Base-by-base conservation (phyloP, 805 yeast species). In the Candida nanaspora region DNA sequence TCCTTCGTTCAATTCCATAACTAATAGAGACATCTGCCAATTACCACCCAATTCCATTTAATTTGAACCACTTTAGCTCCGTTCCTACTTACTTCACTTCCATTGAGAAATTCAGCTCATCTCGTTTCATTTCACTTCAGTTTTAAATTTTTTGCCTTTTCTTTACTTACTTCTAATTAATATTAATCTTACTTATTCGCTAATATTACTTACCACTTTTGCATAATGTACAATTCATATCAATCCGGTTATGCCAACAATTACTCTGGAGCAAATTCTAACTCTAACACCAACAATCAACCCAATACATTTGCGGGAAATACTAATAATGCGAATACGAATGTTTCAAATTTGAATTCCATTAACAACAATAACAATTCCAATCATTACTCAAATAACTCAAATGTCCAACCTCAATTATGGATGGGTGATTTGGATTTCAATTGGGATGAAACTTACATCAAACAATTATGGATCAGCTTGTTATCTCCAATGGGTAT, bases 401-500 rank as follows among this genome's bases (percentile, higher is more conserved):
- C 30, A 14, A 34, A 34, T 21, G 22, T 52, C 43, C 48, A 55
- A 20, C 63, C 62, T 31, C 80, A 75, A 48, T 55, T 84, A 38
- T 84, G 89, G 83, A 89, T 88, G 95, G 97, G 96, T 19, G 96
- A 86, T 52, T 63, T 88, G 35, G 96, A 87, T 50, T 85, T 85
- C 9, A 68, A 74, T 57, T 85, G 95, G 88, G 86, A 83, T 45
- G 96, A 88, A 56, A 58, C 65, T 31, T 65, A 74, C 11, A 72
- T 89, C 40, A 69, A 69, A 37, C 74, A 75, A 43, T 73, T 88
- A 35, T 88, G 96, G 96, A 57, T 70, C 4, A 53, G 57, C 40
- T 39, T 56, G 20, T 46, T 61, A 20, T 52, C 70, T 20, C 62
- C 81, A 11, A 87, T 93, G n/a, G 86, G 82, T 47, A 66, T 66